Evolutionary conservation across 2,329 filamentous ascomycete genomes (phyloP).

Genomic region (Fulvia fulva): DNA sequence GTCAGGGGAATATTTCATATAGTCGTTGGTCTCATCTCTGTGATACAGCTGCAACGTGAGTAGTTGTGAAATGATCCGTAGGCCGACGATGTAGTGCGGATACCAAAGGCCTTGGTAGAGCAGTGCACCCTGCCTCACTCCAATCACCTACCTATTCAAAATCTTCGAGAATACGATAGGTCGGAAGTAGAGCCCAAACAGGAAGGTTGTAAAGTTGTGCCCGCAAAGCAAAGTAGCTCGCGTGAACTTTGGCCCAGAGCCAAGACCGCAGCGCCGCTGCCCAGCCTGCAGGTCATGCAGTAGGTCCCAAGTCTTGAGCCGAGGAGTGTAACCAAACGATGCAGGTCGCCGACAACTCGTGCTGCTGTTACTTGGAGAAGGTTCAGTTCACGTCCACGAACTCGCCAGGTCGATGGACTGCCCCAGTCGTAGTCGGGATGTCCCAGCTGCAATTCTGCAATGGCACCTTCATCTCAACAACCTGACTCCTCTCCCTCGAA

Average conservation of each 20-base stretch:
- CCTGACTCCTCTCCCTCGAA: neutral
- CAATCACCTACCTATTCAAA: too few relatives aligned
- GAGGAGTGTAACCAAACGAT: too few relatives aligned
- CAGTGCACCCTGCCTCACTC: too few relatives aligned
- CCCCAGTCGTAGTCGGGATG: neutral
- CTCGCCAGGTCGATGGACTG: conserved; percentile 1
- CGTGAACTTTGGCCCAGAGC: neutral
- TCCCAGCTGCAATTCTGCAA: conserved; percentile 4
- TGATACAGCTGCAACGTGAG: too few relatives aligned
- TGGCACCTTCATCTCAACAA: conserved; percentile 5
- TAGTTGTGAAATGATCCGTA: too few relatives aligned
- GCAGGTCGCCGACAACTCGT: too few relatives aligned
- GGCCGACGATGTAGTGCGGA: neutral
- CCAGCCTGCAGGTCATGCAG: neutral
- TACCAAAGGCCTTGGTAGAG: too few relatives aligned
- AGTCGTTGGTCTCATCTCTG: too few relatives aligned
- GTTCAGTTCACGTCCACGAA: neutral
- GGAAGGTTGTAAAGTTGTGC: neutral
- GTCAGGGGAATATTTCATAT: too few relatives aligned
- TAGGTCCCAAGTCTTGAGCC: neutral
- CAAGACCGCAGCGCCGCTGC: neutral
- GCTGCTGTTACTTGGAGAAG: too few relatives aligned
- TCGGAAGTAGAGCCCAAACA: neutral
- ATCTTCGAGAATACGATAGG: too few relatives aligned
- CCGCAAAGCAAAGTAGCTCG: neutral